These are phyloP conservation scores for Phytophthora boehmeriae DNA, from an alignment of 352 stramenopile species.

Conservation along the genomic window DNA sequence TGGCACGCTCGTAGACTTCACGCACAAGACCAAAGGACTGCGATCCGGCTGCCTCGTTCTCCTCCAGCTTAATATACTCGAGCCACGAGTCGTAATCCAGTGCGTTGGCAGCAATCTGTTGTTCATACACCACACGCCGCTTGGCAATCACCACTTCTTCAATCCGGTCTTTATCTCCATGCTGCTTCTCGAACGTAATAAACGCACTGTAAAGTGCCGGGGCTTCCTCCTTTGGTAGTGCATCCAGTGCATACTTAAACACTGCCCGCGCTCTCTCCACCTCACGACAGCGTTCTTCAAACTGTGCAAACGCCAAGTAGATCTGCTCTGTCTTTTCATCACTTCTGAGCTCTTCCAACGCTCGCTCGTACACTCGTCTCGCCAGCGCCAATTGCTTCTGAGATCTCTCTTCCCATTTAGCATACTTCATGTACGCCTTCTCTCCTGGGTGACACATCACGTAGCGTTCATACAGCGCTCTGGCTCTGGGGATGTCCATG, in stretches of 20 bases:
- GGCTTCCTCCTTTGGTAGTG: conserved; percentile 84
- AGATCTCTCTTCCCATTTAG: conserved; percentile 97
- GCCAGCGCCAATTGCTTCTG: conserved; percentile 93
- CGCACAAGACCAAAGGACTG: conserved; percentile 78
- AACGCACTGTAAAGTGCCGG: conserved; percentile 97
- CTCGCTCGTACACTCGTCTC: conserved; percentile 94
- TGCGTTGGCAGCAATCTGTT: conserved; percentile 88
- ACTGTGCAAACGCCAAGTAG: conserved; percentile 95
- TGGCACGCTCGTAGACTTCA: conserved; percentile 96
- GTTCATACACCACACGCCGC: conserved; percentile 95
- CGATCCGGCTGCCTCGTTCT: conserved; percentile 77
- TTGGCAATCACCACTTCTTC: conserved; percentile 96
- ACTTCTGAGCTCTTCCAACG: conserved; percentile 90
- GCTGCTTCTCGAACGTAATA: conserved; percentile 98
- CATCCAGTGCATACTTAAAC: conserved; percentile 86
- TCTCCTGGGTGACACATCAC: conserved; percentile 90
- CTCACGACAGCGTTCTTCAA: conserved; percentile 98
- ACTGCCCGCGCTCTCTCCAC: conserved; percentile 91
- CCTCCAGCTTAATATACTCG: conserved; percentile 98
- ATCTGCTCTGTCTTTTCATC: conserved; percentile 87
- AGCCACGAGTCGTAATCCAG: conserved; percentile 99
- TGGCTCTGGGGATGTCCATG: conserved; percentile 82
- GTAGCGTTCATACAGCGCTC: conserved; percentile 95
- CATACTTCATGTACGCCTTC: conserved; percentile 97
- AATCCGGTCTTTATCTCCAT: conserved; percentile 96